phyloP scores from a whole-genome alignment of 306 rosid species.

The Heteromeles arbutifolia region DNA sequence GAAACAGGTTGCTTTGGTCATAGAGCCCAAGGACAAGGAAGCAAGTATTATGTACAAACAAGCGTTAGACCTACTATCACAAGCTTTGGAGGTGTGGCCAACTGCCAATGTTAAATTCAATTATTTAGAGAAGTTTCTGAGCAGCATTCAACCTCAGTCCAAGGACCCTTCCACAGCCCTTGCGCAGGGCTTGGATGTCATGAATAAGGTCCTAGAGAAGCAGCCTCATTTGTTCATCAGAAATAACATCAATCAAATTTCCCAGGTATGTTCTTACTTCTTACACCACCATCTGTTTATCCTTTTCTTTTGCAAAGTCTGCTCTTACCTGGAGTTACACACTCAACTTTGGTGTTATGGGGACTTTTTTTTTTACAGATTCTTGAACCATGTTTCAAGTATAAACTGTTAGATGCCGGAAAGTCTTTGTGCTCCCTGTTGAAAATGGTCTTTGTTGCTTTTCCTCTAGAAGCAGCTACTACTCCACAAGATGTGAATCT shows the following conservation, averaged over 20 bases:
- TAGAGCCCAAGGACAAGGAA: constrained; percentile 99
- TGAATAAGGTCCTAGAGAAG: constrained; percentile 98
- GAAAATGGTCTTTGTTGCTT: constrained; percentile 92
- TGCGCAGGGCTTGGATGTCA: constrained; percentile 98
- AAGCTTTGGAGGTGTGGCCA: constrained; percentile 99
- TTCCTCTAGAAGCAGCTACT: constrained; percentile 77
- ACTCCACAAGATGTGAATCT: constrained; percentile 72
- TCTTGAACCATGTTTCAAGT: constrained; percentile 97
- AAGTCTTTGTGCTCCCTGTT: constrained; percentile 89
- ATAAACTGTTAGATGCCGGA: constrained; percentile 86
- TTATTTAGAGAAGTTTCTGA: constrained; percentile 89
- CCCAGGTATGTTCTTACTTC: constrained; percentile 62
- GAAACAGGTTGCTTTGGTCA: constrained; percentile 89
- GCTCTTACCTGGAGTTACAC: neutral
- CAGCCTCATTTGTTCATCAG: constrained; percentile 92
- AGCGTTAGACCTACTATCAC: constrained; percentile 92
- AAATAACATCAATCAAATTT: constrained; percentile 89
- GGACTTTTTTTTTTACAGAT: constrained; percentile 47
- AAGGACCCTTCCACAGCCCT: constrained; percentile 98
- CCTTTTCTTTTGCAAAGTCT: constrained; percentile 3
- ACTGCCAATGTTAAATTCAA: constrained; percentile 93
- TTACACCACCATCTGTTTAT: neutral
- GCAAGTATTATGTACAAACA: constrained; percentile 90
- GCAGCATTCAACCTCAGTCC: constrained; percentile 95
- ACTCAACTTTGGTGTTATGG: constrained; percentile 6